A percentile compares a stretch with the other conserved stretches of the same genome.
phyloP scores from a whole-genome alignment of 2,329 filamentous ascomycete genomes.

The Calonectria montana region DNA sequence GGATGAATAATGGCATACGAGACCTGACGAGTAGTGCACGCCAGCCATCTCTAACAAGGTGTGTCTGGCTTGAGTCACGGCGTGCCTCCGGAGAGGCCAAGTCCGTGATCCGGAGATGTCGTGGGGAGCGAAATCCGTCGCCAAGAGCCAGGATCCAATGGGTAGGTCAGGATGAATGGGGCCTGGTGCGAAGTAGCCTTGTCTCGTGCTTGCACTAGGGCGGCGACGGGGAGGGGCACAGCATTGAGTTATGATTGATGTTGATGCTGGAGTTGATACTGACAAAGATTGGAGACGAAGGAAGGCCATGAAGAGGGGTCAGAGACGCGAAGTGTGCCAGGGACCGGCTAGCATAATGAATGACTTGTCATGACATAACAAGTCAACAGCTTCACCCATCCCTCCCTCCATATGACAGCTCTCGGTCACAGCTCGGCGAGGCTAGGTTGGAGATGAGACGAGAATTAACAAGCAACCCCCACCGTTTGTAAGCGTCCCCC shows the following conservation, averaged over 20 bases:
- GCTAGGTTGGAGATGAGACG: slow-evolving; percentile 1
- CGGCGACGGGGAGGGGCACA: slow-evolving; percentile 35
- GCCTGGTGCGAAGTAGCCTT: slow-evolving; percentile 29
- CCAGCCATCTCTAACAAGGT: slow-evolving; percentile 7
- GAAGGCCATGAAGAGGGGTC: background rate
- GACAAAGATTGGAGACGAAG: background rate
- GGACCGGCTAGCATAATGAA: background rate
- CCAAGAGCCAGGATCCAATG: slow-evolving; percentile 11
- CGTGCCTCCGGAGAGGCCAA: slow-evolving; percentile 16
- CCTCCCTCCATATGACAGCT: background rate
- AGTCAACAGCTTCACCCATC: background rate
- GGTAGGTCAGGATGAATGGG: slow-evolving; percentile 13
- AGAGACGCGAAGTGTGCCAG: background rate
- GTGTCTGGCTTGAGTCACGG: slow-evolving; percentile 22
- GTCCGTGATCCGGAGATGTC: slow-evolving; percentile 24
- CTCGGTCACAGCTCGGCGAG: slow-evolving; percentile 10
- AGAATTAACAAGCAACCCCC: slow-evolving; percentile 27
- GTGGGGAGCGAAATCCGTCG: slow-evolving; percentile 20
- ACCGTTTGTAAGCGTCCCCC: slow-evolving; percentile 29
- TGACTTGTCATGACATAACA: slow-evolving; percentile 5
- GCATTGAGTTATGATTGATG: slow-evolving; percentile 36
- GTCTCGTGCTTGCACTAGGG: slow-evolving; percentile 23
- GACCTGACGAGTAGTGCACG: background rate
- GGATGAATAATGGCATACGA: background rate
- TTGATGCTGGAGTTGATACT: background rate